Conservation (phyloP, 148 eudicot genomes). For the Fallopia convolvulus region DNA sequence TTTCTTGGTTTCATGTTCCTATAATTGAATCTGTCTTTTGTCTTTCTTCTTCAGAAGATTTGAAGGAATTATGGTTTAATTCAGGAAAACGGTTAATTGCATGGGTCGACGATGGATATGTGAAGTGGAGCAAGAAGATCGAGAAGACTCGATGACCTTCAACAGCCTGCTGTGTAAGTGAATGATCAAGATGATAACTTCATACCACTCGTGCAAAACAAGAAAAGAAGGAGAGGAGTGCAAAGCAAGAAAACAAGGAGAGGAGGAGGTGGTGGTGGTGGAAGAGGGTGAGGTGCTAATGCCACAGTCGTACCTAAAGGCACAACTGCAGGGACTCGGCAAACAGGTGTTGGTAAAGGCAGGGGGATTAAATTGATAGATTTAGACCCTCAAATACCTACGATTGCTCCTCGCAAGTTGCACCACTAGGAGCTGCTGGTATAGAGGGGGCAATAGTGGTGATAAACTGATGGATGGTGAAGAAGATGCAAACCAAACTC, state of each 20-base stretch:
- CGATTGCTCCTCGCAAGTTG: conserved; percentile 50
- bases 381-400: conserved; percentile 67
- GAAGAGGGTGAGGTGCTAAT: conserved; percentile 78
- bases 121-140: conserved; percentile 96
- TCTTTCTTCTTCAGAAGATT: conserved; percentile 17
- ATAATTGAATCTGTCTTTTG: conserved; percentile 4
- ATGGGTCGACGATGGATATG: conserved; percentile 97
- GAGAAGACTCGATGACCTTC: conserved; percentile 89
- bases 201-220: conserved; percentile 47
- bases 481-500: conserved; percentile 68
- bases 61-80: conserved; percentile 28
- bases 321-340: conserved; percentile 50
- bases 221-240: too few relatives aligned
- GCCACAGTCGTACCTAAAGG: conserved; percentile 60
- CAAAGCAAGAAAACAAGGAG: conserved; percentile 68
- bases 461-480: conserved; percentile 71
- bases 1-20: background rate
- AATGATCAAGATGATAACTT: conserved; percentile 51
- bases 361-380: conserved; percentile 72
- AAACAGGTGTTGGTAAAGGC: conserved; percentile 70
- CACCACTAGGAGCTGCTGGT: conserved; percentile 44
- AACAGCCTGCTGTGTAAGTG: conserved; percentile 63
- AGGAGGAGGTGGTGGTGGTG: conserved; percentile 70
- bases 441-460: conserved; percentile 54
- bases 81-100: conserved; percentile 43